phyloP scores from a whole-genome alignment of 192 early-diverging fungal genomes.

The Coemansia sp. region DNA sequence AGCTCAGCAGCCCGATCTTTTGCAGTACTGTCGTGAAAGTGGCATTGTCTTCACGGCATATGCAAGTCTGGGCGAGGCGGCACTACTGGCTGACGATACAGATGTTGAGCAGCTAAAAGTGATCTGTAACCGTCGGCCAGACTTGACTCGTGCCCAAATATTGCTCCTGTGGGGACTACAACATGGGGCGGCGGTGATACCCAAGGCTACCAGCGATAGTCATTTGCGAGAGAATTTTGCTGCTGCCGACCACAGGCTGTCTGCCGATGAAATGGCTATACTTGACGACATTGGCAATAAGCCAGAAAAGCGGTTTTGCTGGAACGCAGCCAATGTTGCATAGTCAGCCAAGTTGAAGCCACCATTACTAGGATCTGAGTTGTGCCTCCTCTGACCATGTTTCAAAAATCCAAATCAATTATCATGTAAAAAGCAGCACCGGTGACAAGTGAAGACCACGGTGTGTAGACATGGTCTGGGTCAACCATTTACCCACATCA shows the following conservation, averaged over 20 bases:
- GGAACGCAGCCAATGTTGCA: conserved; percentile 17
- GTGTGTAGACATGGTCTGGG: not conserved
- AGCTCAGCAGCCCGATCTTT: conserved; percentile 59
- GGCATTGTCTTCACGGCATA: conserved; percentile 69
- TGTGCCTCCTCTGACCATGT: not conserved
- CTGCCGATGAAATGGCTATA: conserved; percentile 9
- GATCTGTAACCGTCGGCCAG: conserved; percentile 24
- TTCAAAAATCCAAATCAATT: not conserved
- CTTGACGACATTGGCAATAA: conserved; percentile 3
- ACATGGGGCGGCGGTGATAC: conserved; percentile 65
- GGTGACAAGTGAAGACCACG: not conserved
- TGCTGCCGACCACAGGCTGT: not conserved
- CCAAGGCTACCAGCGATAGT: conserved; percentile 56
- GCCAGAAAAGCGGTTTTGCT: conserved; percentile 27
- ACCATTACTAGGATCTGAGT: not conserved
- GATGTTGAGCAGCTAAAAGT: conserved; percentile 22
- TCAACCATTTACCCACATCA: not conserved
- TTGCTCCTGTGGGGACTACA: conserved; percentile 70
- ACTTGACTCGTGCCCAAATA: conserved; percentile 53
- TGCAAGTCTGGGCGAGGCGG: conserved; percentile 68
- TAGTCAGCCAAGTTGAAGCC: not conserved
- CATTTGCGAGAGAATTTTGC: conserved; percentile 37
- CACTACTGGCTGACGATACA: conserved; percentile 22
- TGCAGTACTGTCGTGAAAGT: conserved; percentile 58
- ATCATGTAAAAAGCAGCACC: not conserved